Percentiles rank a stretch among this genome's conserved stretches.
Evolutionary conservation across 768 basidiomycete species (phyloP).

Genomic region (Amylocystis lapponica): DNA sequence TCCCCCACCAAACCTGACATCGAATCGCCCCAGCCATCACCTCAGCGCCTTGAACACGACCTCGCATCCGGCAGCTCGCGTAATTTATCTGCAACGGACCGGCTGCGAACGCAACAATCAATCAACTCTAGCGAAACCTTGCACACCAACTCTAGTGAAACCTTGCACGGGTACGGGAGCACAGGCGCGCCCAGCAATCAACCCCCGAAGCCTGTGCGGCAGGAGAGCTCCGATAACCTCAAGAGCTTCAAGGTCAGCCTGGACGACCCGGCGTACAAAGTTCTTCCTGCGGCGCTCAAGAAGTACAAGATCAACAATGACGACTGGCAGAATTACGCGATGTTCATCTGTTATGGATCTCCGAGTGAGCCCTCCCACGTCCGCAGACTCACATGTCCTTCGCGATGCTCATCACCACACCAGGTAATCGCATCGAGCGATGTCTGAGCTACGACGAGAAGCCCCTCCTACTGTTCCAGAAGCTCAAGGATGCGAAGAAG

Average conservation of each 20-base stretch:
- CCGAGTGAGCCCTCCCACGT: constrained; percentile 60
- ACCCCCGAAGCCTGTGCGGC: constrained; percentile 28
- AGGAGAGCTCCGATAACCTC: constrained; percentile 68
- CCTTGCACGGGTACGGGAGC: neutral
- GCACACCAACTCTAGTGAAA: constrained; percentile 1
- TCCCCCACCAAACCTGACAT: constrained; percentile 75
- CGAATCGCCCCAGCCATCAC: constrained; percentile 78
- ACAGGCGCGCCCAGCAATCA: constrained; percentile 3
- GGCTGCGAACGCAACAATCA: constrained; percentile 4
- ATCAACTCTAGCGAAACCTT: constrained; percentile 3
- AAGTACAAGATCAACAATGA: constrained; percentile 99
- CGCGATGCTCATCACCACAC: no score
- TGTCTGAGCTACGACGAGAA: constrained; percentile 98
- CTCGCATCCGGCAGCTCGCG: constrained; percentile 19
- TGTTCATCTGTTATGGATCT: constrained; percentile 98
- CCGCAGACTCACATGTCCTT: no score
- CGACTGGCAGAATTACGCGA: constrained; percentile 98
- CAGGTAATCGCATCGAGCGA: constrained; percentile 79
- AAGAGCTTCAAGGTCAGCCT: constrained; percentile 97
- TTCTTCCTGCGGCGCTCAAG: constrained; percentile 94
- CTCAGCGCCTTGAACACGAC: constrained; percentile 74
- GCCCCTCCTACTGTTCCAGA: constrained; percentile 93
- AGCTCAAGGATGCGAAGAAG: constrained; percentile 94
- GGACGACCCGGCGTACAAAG: constrained; percentile 98
- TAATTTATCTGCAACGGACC: constrained; percentile 9